phyloP scores from a whole-genome alignment of 2,329 filamentous ascomycete genomes.

The Colletotrichum sp. region DNA sequence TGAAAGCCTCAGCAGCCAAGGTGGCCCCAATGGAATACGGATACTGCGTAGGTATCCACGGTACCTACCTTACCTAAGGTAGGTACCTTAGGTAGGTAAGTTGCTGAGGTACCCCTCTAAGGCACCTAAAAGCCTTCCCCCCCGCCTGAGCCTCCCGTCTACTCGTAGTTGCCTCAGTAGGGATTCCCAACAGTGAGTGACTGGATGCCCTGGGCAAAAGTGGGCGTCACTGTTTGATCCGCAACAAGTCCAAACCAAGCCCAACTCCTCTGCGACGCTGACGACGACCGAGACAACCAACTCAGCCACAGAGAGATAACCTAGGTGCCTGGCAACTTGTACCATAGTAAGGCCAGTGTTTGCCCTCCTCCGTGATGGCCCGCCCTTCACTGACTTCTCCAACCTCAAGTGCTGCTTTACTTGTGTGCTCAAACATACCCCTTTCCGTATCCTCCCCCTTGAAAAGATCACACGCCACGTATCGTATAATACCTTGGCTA shows the following conservation, averaged over 20 bases:
- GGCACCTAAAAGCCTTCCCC: neutral
- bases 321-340: neutral
- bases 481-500: neutral
- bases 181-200: neutral
- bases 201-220: neutral
- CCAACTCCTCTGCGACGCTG: neutral
- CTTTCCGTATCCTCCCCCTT: neutral
- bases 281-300: neutral
- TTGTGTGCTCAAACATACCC: neutral
- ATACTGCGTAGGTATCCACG: too few relatives aligned
- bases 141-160: neutral
- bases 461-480: neutral
- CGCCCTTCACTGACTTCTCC: neutral
- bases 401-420: neutral
- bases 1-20: neutral
- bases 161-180: neutral
- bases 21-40: neutral
- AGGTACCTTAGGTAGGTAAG: neutral
- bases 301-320: neutral
- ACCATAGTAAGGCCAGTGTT: neutral
- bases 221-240: constrained; percentile 20
- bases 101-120: neutral
- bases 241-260: constrained; percentile 22
- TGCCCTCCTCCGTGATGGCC: neutral
- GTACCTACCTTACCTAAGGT: too few relatives aligned